Evolutionary conservation across 1,284 basidiomycete genomes (phyloP).

Genomic region (Moesziomyces sp.): DNA sequence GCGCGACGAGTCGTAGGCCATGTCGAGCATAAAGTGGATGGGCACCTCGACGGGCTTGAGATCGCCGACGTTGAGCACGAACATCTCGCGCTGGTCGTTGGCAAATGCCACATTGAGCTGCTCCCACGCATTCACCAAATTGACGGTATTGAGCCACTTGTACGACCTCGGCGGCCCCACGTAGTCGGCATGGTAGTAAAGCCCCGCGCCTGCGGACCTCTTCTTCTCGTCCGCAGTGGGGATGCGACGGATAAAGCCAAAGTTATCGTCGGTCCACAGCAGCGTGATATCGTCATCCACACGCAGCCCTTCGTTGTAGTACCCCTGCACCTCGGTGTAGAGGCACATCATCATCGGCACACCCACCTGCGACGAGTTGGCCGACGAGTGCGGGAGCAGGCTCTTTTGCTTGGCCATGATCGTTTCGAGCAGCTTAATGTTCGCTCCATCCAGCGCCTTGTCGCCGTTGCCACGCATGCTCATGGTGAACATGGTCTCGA

Average conservation of each 20-base stretch:
- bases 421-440: constrained; percentile 30
- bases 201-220: constrained; percentile 75
- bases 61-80: constrained; percentile 73
- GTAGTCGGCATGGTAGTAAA: constrained; percentile 74
- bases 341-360: constrained; percentile 76
- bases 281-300: constrained; percentile 56
- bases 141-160: constrained; percentile 68
- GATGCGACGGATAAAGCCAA: constrained; percentile 61
- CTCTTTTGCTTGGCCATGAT: constrained; percentile 75
- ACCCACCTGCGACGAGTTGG: constrained; percentile 72
- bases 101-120: constrained; percentile 45
- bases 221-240: constrained; percentile 73
- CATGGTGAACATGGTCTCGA: constrained; percentile 75
- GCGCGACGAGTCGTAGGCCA: constrained; percentile 73
- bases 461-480: constrained; percentile 77
- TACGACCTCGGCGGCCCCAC: constrained; percentile 68
- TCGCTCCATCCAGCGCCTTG: constrained; percentile 27
- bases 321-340: constrained; percentile 76
- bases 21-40: constrained; percentile 76
- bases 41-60: constrained; percentile 78
- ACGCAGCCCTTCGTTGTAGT: constrained; percentile 75
- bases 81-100: constrained; percentile 60
- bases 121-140: constrained; percentile 51
- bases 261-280: constrained; percentile 70
- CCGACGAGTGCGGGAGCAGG: constrained; percentile 70